Evolutionary conservation across 208 protist genomes (phyloP).

Genomic region (Trypanosoma conorhini): DNA sequence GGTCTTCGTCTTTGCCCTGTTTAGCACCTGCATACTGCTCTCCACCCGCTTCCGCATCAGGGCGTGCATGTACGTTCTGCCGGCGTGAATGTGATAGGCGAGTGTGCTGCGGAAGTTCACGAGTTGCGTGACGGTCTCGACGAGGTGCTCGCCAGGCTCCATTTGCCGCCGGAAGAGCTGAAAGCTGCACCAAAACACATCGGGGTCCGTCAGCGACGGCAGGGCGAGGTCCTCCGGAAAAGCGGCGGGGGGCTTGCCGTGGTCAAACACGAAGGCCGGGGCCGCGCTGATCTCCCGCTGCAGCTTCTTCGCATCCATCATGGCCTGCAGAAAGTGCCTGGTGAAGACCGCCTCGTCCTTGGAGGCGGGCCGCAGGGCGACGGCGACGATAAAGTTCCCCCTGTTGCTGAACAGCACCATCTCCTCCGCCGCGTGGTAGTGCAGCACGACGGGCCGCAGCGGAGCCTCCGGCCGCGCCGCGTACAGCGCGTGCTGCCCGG

Average conservation of each 20-base stretch:
- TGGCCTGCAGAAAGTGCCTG: conserved; percentile 28
- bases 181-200: conserved; percentile 42
- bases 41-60: conserved; percentile 36
- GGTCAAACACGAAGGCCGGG: conserved; percentile 31
- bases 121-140: conserved; percentile 28
- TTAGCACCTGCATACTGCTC: conserved; percentile 30
- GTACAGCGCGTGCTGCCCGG: conserved; percentile 23
- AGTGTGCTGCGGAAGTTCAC: conserved; percentile 38
- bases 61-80: conserved; percentile 32
- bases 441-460: conserved; percentile 23
- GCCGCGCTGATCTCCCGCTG: conserved; percentile 20
- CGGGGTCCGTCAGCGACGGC: background rate
- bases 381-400: conserved; percentile 28
- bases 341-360: conserved; percentile 28
- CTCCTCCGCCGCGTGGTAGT: conserved; percentile 25
- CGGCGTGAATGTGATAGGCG: conserved; percentile 30
- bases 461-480: conserved; percentile 6
- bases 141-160: conserved; percentile 19
- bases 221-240: conserved; percentile 6
- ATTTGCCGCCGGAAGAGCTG: conserved; percentile 32
- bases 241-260: conserved; percentile 18
- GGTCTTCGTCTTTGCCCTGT: conserved; percentile 29
- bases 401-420: conserved; percentile 29
- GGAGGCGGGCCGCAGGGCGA: conserved; percentile 13
- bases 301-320: conserved; percentile 27